Conservation (phyloP, 208 protist species). For the Borovskyia barvae region DNA sequence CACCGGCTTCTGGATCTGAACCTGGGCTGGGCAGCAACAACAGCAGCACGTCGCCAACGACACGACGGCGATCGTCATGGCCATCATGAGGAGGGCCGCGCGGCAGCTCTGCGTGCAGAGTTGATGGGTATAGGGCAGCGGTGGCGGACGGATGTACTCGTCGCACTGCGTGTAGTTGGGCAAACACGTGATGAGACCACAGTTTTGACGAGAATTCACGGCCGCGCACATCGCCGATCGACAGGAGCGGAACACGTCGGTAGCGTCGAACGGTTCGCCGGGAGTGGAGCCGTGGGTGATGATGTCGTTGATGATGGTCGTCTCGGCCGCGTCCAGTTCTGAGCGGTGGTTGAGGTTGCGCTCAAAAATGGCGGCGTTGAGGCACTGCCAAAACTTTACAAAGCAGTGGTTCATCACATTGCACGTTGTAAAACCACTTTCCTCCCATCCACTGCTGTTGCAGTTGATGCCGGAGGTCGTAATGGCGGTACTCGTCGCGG, state of each 20-base stretch:
- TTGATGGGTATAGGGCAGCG: constrained; percentile 38
- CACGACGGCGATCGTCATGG: constrained; percentile 40
- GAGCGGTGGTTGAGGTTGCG: constrained; percentile 6
- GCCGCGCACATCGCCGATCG: constrained; percentile 37
- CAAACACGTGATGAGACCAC: constrained; percentile 57
- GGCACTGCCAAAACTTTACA: constrained; percentile 43
- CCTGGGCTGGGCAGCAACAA: constrained; percentile 42
- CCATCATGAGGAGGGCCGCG: constrained; percentile 51
- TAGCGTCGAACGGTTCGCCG: constrained; percentile 37
- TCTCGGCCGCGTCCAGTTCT: constrained; percentile 12
- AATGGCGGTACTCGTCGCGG: constrained; percentile 11
- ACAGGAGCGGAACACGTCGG: constrained; percentile 41
- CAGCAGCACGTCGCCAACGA: constrained; percentile 35
- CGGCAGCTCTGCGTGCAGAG: constrained; percentile 65
- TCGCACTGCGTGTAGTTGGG: constrained; percentile 67
- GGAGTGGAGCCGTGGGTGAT: constrained; percentile 32
- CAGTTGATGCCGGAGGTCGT: constrained; percentile 42
- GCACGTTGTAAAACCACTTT: constrained; percentile 47
- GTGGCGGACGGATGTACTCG: constrained; percentile 54
- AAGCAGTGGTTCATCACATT: constrained; percentile 51
- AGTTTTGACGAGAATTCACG: constrained; percentile 41
- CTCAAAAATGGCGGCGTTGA: constrained; percentile 18
- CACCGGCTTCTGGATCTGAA: constrained; percentile 33
- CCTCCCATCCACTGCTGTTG: constrained; percentile 25
- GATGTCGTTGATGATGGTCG: constrained; percentile 22